Evolutionary conservation across 768 basidiomycete species (phyloP), one percentile per base, ranked within the genome.

Genomic region (Ramaria sp.): DNA sequence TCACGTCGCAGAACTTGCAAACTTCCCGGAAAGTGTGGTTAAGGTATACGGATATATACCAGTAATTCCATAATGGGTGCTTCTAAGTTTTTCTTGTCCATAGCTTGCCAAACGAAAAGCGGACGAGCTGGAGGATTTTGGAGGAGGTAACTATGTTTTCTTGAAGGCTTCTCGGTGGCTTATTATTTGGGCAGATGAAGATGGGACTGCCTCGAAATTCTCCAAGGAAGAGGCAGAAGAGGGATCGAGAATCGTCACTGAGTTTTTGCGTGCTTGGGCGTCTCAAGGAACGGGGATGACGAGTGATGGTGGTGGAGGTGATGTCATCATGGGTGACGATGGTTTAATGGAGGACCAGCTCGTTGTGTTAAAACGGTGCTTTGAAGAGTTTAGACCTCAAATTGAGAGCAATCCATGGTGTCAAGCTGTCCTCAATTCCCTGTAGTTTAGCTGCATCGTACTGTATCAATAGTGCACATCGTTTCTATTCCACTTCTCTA

Each of bases 1-100:
- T 27, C 93, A 98, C 61, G 96, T 99, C 15, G 96, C 96, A 0
- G 78, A 92, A 65, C 73, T 98, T n/a, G 95, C 95, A 3, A 94
- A 97, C 67, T 99, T 99, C 69, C 96, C 96, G 0, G 88, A 94
- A 57, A 86, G 82, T 59, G 94, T 98, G 10, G 79, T 98, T 57
- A 89, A 86, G 74, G 86, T 88, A 48, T 55, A 73, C 58, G 10
- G 18, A 7, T 39, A 1, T 10, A 32, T 6, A 5, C 48, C 15
- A n/a, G 20, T 24, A 34, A 18, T 36, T 20, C 38, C 42, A 24
- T 16, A 39, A 45, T 48, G 8, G 18, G 28, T 48, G 28, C 15
- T 50, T 13, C 42, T 45, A 15, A 16, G 25, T 10, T 44, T 49
- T 37, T 48, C 44, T 39, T 37, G 32, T 12, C 30, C 49, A 20